Evolutionary conservation across 345 rosid species (phyloP), one percentile per base, ranked within the genome.

Genomic region (Eutrema yunnanense): DNA sequence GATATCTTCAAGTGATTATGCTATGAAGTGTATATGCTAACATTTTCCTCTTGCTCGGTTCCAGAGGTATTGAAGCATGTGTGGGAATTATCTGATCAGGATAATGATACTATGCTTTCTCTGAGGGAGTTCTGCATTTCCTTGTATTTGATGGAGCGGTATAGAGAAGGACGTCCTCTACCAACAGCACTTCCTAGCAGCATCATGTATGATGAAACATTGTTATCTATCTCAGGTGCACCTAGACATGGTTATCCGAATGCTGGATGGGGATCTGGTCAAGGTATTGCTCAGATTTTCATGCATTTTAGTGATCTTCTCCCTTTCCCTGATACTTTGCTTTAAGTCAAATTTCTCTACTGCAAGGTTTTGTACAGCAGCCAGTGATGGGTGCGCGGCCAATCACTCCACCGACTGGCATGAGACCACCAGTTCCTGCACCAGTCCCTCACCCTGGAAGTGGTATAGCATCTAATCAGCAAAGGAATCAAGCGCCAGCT

Each of bases 11-110:
- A 46, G 29, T 61, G 43, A 41, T 46, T 22, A 43, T 26, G 69
- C 74, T 22, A 42, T 60, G 36, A 63, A 63, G 59, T 62, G 47
- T 37, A 55, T 30, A 56, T 38, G 62, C 29, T 69, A 60, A 65
- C 74, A 36, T 73, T 67, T 47, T 74, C 27, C 13, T 67, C 71
- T 34, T 79, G 54, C 52, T 64, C 44, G 78, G 72, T 71, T 58
- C 11, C 88, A 95, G 99, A 95, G 86, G 84, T 95, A 69, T 79
- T 95, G 79, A 95, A 95, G 88, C 96, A 85, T 82, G 96, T 95
- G 9, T 95, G 99, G 97, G 96, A 95, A 80, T 84, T 95, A 79
- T 92, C 99, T 43, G 99, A 95, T 85, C 99, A 95, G 82, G 99
- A 95, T 73, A 83, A 72, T 80, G 99, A 95, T 78, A 92, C 97